Conservation (phyloP, 208 protist species). For the Trypanosomatidae sp. region DNA sequence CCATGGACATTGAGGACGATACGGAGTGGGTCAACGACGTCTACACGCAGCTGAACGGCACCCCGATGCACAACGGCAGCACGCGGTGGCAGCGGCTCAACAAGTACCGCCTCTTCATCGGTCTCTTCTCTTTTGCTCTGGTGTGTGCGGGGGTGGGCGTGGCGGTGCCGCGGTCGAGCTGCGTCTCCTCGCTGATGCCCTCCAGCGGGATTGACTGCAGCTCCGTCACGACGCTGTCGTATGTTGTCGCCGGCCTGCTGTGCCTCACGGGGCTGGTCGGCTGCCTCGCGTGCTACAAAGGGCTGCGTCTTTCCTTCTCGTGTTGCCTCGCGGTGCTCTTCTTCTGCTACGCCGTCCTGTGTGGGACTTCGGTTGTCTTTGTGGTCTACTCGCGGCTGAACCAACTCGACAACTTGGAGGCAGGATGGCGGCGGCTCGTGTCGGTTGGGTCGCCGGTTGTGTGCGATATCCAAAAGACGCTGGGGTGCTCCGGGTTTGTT, state of each 20-base stretch:
- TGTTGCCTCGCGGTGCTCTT: constrained; percentile 15
- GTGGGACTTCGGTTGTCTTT: constrained; percentile 16
- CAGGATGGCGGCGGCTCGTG: constrained; percentile 14
- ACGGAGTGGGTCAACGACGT: constrained; percentile 46
- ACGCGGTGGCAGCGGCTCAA: constrained; percentile 18
- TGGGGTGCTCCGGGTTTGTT: constrained; percentile 62
- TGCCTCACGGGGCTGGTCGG: neutral
- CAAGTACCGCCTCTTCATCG: constrained; percentile 18
- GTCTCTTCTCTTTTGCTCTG: constrained; percentile 5
- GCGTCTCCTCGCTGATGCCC: constrained; percentile 6
- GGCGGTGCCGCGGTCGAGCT: constrained; percentile 11
- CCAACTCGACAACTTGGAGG: too few species aligned
- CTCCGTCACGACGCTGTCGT: too few species aligned
- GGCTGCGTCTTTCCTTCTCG: neutral
- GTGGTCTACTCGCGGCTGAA: constrained; percentile 3
- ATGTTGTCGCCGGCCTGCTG: constrained; percentile 3
- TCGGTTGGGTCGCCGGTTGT: constrained; percentile 20
- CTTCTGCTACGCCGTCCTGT: constrained; percentile 17
- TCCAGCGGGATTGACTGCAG: too few species aligned
- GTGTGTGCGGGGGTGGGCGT: too few species aligned
- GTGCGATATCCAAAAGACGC: constrained; percentile 36
- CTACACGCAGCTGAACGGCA: constrained; percentile 33
- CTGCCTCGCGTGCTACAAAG: too few species aligned
- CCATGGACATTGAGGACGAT: constrained; percentile 23
- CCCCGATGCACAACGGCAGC: constrained; percentile 3